Evolutionary conservation across 75 land plant genomes (phyloP), one percentile per base, ranked within the genome.

Genomic region (Isoetes taiwanensis): DNA sequence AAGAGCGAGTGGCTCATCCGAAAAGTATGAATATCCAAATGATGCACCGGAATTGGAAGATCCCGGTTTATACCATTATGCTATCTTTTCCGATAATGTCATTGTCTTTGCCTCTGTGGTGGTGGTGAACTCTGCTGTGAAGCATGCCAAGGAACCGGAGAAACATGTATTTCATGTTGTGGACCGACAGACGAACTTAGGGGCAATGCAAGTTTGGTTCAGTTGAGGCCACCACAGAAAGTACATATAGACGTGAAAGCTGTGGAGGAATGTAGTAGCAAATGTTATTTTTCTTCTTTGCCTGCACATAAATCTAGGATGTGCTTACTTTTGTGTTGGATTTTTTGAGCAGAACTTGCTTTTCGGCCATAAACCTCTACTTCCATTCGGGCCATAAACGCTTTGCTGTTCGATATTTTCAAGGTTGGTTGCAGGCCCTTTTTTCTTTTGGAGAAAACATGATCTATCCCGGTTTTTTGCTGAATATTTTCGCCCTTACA

Each of bases 191-290:
- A 78, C 75, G 78, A 81, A 81, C 58, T 66, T 78, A 3, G 83
- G 75, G 1, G 78, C 78, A n/a, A 81, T 81, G 84, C 77, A 81
- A 54, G 83, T 80, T 8, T 74, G 76, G 84, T 74, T 81, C 57
- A 71, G 59, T 60, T 64, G 65, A 75, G 63, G 58, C 61, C 68
- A 1, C 76, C 70, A 2, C 31, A 26, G 28, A 71, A 65, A 12
- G 78, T 68, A 2, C 78, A 81, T 30, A 64, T 81, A 31, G 80
- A 77, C 34, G 82, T 81, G 41, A 78, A 65, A 56, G 67, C 82
- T 0, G 48, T 78, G 12, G 81, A 80, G 40, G 80, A 77, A 5
- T 46, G n/a, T n/a, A n/a, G n/a, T n/a, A n/a, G n/a, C n/a, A n/a
- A n/a, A n/a, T n/a, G n/a, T n/a, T n/a, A n/a, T n/a, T n/a, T n/a